phyloP scores from a whole-genome alignment of 805 yeast species.

The Cyberlindnera lachancei region DNA sequence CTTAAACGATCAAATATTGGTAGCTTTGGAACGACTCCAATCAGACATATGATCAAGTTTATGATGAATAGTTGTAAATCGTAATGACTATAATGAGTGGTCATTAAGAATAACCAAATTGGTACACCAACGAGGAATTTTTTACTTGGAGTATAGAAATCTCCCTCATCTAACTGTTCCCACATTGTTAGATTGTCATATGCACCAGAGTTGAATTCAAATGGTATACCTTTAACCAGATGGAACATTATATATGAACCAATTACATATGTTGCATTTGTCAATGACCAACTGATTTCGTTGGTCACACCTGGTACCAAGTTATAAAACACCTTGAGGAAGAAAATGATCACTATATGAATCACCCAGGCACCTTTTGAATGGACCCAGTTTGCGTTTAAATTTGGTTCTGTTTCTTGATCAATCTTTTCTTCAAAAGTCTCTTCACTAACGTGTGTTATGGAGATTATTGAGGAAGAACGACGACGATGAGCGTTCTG shows the following conservation, averaged over 20 bases:
- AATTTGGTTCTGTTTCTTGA: slow-evolving; percentile 79
- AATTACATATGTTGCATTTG: slow-evolving; percentile 81
- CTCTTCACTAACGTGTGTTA: slow-evolving; percentile 91
- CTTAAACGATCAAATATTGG: slow-evolving; percentile 77
- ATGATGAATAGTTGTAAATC: slow-evolving; percentile 71
- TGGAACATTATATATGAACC: slow-evolving; percentile 97
- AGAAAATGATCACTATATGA: slow-evolving; percentile 73
- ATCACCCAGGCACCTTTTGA: slow-evolving; percentile 95
- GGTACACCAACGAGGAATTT: slow-evolving; percentile 93
- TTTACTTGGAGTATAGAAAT: slow-evolving; percentile 94
- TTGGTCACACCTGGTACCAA: slow-evolving; percentile 72
- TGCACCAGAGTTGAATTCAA: slow-evolving; percentile 94
- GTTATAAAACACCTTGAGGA: slow-evolving; percentile 71
- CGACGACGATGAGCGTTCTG: slow-evolving; percentile 45
- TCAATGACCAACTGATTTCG: slow-evolving; percentile 89
- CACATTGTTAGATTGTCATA: slow-evolving; percentile 95
- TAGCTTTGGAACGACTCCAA: slow-evolving; percentile 87
- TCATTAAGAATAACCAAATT: slow-evolving; percentile 70
- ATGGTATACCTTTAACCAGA: slow-evolving; percentile 93
- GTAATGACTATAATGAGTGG: slow-evolving; percentile 87
- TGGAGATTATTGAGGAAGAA: slow-evolving; percentile 81
- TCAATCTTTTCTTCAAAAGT: slow-evolving; percentile 87
- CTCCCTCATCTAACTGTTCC: slow-evolving; percentile 95
- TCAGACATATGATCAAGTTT: slow-evolving; percentile 66
- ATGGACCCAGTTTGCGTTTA: slow-evolving; percentile 95